Percentiles rank a stretch among this genome's conserved stretches.
Conservation (phyloP, 2,329 filamentous ascomycete genomes). For the Lomentospora prolificans region DNA sequence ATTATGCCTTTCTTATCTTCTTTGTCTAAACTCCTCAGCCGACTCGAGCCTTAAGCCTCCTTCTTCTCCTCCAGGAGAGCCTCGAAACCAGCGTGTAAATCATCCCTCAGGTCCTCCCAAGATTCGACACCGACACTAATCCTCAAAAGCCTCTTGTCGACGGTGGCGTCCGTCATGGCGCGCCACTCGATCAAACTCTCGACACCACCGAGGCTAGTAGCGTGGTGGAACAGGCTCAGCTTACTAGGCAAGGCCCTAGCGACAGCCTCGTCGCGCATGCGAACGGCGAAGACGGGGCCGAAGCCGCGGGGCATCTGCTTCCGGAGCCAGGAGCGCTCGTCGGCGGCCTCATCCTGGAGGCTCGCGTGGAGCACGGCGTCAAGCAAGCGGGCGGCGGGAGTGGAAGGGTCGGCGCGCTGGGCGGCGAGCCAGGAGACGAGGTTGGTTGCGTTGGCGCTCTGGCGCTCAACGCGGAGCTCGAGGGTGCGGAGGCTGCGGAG, state of each 20-base stretch:
- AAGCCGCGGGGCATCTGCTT: slow-evolving; percentile 88
- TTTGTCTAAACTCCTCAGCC: not conserved
- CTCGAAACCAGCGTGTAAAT: slow-evolving; percentile 59
- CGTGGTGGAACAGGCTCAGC: slow-evolving; percentile 80
- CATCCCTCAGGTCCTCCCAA: slow-evolving; percentile 71
- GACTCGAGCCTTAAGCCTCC: not conserved
- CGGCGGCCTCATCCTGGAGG: slow-evolving; percentile 54
- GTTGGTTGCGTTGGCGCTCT: slow-evolving; percentile 58
- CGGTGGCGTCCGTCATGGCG: slow-evolving; percentile 67
- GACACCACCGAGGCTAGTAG: slow-evolving; percentile 85
- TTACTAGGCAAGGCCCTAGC: slow-evolving; percentile 68
- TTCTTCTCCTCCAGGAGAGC: slow-evolving; percentile 34
- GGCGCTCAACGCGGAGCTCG: slow-evolving; percentile 68
- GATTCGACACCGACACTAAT: slow-evolving; percentile 82
- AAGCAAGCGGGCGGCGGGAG: slow-evolving; percentile 36
- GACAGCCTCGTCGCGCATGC: slow-evolving; percentile 46
- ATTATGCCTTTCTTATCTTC: not conserved
- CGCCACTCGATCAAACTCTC: slow-evolving; percentile 97
- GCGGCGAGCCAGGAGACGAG: slow-evolving; percentile 64
- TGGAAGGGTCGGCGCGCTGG: slow-evolving; percentile 25
- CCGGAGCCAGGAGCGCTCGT: slow-evolving; percentile 60
- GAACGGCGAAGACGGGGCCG: slow-evolving; percentile 77
- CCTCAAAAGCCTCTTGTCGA: slow-evolving; percentile 65
- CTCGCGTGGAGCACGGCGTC: slow-evolving; percentile 64
- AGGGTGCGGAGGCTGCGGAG: slow-evolving; percentile 78